A percentile compares a stretch with the other conserved stretches of the same genome.
Evolutionary conservation across 75 land plant genomes (phyloP).

Genomic region (Sequoiadendron giganteum): DNA sequence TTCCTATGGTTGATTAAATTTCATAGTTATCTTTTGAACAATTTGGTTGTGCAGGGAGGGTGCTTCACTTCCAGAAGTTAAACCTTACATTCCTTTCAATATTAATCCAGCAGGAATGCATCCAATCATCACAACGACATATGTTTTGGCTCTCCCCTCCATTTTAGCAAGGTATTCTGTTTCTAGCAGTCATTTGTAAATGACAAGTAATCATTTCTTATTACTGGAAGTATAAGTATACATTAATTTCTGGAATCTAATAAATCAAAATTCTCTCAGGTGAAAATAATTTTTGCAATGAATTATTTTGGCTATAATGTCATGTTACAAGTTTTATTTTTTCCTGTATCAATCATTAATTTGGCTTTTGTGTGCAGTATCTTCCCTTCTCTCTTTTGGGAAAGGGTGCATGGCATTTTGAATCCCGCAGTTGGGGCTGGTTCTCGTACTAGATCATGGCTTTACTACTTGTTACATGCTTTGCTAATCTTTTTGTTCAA

Average conservation of each 20-base stretch:
- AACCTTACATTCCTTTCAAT: slow-evolving; percentile 96
- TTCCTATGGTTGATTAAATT: neutral
- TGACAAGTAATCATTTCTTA: slow-evolving; percentile 4
- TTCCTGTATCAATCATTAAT: neutral
- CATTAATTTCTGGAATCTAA: neutral
- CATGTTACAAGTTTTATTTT: neutral
- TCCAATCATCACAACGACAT: slow-evolving; percentile 85
- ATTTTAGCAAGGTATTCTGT: slow-evolving; percentile 74
- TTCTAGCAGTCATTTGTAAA: neutral
- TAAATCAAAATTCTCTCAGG: neutral
- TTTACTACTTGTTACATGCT: slow-evolving; percentile 74
- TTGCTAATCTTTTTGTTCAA: slow-evolving; percentile 82
- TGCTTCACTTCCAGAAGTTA: slow-evolving; percentile 79
- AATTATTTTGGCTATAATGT: neutral
- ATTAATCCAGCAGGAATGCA: slow-evolving; percentile 99
- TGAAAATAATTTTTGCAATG: neutral
- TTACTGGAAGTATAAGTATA: neutral
- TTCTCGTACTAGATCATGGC: slow-evolving; percentile 84
- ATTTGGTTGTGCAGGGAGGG: slow-evolving; percentile 40
- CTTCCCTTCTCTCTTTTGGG: slow-evolving; percentile 66
- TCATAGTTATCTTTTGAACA: neutral
- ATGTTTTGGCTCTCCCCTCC: slow-evolving; percentile 82
- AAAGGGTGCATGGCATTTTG: slow-evolving; percentile 54
- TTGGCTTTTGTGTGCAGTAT: slow-evolving; percentile 45
- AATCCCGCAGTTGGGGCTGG: slow-evolving; percentile 65